phyloP scores from a whole-genome alignment of 2,329 filamentous ascomycete species.

The Pseudogymnoascus sp. region DNA sequence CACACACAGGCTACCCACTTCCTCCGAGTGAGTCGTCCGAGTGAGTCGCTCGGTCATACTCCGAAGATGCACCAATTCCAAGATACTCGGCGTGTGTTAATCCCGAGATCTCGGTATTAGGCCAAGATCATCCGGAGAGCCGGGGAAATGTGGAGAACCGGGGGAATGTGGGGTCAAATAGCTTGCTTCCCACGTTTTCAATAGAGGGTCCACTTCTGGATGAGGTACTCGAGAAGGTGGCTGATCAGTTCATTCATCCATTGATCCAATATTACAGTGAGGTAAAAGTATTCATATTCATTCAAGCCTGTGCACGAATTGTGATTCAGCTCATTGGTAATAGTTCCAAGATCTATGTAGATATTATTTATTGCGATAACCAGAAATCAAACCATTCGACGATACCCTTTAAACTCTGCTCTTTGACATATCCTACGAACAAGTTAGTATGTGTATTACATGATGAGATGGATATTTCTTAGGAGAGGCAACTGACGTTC shows the following conservation, averaged over 20 bases:
- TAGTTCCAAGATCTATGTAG: background rate
- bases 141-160: background rate
- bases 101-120: background rate
- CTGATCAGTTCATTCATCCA: background rate
- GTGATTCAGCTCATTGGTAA: background rate
- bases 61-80: background rate
- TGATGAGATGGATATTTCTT: background rate
- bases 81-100: background rate
- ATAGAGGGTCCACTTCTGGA: background rate
- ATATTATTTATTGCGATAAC: background rate
- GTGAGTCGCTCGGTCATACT: too few relatives aligned
- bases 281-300: background rate
- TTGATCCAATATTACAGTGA: background rate
- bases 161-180: background rate
- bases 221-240: background rate
- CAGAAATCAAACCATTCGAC: slow-evolving; percentile 21
- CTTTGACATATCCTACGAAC: slow-evolving; percentile 9
- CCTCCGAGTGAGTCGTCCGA: too few relatives aligned
- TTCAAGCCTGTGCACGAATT: background rate
- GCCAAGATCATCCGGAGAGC: background rate
- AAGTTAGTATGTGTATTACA: slow-evolving; percentile 15
- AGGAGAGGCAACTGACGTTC: slow-evolving; percentile 26
- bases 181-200: background rate
- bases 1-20: background rate
- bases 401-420: slow-evolving; percentile 14